Base-by-base conservation (phyloP, 78 protist species). In the Bigelowiella natans region DNA sequence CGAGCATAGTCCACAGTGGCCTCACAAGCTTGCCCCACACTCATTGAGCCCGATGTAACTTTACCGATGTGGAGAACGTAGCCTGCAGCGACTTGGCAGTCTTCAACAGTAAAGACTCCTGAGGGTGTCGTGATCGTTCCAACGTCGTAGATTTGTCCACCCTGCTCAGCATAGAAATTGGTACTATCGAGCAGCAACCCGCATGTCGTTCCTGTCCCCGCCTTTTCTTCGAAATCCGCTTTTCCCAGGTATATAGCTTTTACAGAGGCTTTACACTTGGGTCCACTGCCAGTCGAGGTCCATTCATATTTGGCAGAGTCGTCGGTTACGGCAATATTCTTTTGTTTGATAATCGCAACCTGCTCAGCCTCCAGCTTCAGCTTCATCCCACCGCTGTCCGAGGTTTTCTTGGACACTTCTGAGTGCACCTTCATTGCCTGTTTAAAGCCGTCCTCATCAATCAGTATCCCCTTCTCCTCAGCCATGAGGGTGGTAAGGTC, bases 401-500 rank as follows among this genome's bases (percentile, higher is more conserved):
- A 3, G 11, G 28, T 30, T 2, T 34, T 34, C 11, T 83, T 83
- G 86, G 86, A 83, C 2, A 31, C 29, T 26, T 83, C 86, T 34
- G 11, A 30, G 29, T 83, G 86, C 29, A 31, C 11, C 86, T 83
- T 34, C 86, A 83, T 83, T 2, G 11, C 86, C 86, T 83, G 2
- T 18, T 83, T 28, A 34, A 83, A 83, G 2, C 86, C 86, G 29
- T 7, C 86, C 86, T 83, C 29, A 34, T 83, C 86, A 7, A 83
- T 34, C 11, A 31, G 28, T 29, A 83, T 29, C 3, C 95, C 95
- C 36, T 38, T 51, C 95, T 98, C 98, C 36, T 94, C 94, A 11
- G 98, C 98, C 98, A 97, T 96, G 73, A 98, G 88, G 36, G 83
- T 91, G 38, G 98, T 97, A 36, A 97, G 94, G 90, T 98, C 98